phyloP scores from a whole-genome alignment of 2,329 filamentous ascomycete species.

The Colletotrichum sp. region DNA sequence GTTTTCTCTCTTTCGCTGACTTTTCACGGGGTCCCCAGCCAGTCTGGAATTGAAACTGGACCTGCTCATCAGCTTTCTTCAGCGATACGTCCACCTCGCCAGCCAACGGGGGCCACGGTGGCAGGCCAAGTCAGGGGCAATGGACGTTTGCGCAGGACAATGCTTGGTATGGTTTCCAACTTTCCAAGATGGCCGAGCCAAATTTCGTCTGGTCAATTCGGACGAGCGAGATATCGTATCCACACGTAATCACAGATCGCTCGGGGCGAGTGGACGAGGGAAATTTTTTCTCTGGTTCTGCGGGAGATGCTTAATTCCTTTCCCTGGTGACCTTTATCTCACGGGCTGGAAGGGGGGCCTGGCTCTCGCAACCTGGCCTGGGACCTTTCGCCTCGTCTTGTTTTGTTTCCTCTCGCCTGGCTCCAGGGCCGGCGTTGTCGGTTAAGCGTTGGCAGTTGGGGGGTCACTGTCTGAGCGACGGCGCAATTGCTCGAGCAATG shows the following conservation, averaged over 20 bases:
- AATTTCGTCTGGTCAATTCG: conserved; percentile 1
- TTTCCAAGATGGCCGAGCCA: neutral
- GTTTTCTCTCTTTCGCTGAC: neutral
- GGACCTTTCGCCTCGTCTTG: neutral
- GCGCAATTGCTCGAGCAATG: neutral
- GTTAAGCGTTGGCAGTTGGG: neutral
- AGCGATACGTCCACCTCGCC: neutral
- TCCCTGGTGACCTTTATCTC: neutral
- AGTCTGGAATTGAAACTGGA: conserved; percentile 16
- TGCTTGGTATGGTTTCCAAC: neutral
- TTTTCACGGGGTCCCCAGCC: conserved; percentile 1
- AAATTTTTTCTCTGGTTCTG: neutral
- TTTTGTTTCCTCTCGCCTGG: neutral
- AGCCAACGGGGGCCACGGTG: neutral
- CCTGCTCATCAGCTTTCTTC: neutral
- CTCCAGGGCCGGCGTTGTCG: neutral
- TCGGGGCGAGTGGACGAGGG: neutral
- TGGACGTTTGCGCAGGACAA: neutral
- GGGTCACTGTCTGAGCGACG: neutral
- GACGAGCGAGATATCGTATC: conserved; percentile 11
- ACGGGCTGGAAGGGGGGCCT: neutral
- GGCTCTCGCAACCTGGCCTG: neutral
- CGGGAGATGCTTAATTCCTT: conserved; percentile 9
- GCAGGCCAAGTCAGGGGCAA: neutral
- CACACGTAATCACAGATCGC: conserved; percentile 15